Percentiles rank a stretch among this genome's conserved stretches.
phyloP scores from a whole-genome alignment of 2,329 filamentous ascomycete species.

The Anthostomella pinea region DNA sequence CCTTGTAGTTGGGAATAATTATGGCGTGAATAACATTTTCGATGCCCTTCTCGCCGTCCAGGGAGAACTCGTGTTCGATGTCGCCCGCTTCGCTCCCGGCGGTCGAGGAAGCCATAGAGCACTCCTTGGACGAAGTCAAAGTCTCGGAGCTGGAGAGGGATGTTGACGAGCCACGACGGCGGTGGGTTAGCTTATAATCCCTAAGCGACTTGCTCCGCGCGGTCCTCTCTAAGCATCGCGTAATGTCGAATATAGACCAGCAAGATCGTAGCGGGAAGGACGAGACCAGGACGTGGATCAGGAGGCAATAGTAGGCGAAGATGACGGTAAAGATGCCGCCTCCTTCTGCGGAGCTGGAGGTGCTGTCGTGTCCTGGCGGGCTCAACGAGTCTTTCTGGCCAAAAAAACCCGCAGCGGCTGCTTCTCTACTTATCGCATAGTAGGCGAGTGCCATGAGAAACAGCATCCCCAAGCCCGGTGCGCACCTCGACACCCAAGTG shows the following conservation, averaged over 20 bases:
- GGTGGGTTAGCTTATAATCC: constrained; percentile 45
- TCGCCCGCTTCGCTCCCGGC: constrained; percentile 52
- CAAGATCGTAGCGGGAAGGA: constrained; percentile 61
- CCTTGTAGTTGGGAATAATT: constrained; percentile 71
- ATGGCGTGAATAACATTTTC: constrained; percentile 61
- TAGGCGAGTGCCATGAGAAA: constrained; percentile 47
- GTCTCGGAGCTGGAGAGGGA: constrained; percentile 58
- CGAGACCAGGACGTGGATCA: constrained; percentile 63
- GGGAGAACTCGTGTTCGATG: constrained; percentile 44
- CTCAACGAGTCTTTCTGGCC: constrained; percentile 39
- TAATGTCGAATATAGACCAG: constrained; percentile 59
- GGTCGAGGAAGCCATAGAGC: constrained; percentile 38
- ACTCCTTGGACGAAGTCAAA: constrained; percentile 44
- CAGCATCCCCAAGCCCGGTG: constrained; percentile 55
- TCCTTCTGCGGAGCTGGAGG: constrained; percentile 34
- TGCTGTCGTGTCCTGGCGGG: constrained; percentile 30
- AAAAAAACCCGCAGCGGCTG: constrained; percentile 41
- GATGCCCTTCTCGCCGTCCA: constrained; percentile 42
- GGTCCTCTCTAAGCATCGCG: constrained; percentile 46
- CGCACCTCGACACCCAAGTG: constrained; percentile 51
- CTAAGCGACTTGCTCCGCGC: constrained; percentile 44
- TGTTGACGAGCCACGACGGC: constrained; percentile 51
- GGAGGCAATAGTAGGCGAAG: constrained; percentile 63
- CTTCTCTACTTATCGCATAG: constrained; percentile 53
- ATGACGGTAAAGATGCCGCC: constrained; percentile 50